Percentiles rank a stretch among this genome's conserved stretches.
Evolutionary conservation across 768 basidiomycete genomes (phyloP).

Genomic region (Cubamyces lactineus): DNA sequence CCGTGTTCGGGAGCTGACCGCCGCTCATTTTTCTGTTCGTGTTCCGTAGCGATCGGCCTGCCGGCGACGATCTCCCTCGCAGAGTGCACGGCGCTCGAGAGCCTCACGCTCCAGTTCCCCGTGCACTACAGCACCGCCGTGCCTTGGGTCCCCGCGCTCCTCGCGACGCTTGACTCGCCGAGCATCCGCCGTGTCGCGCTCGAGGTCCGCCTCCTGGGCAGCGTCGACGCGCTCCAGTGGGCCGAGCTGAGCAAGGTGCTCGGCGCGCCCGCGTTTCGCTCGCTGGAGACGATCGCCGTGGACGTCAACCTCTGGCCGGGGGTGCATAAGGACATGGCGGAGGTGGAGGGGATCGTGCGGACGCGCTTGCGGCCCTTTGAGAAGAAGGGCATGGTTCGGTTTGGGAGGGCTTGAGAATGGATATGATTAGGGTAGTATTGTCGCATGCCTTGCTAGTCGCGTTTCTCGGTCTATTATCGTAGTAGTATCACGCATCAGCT

Average conservation of each 20-base stretch:
- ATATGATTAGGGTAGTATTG: too few species aligned
- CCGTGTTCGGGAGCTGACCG: too few species aligned
- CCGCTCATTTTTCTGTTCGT: background rate
- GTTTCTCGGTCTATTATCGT: too few species aligned
- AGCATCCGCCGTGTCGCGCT: slow-evolving; percentile 23
- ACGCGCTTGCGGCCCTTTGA: slow-evolving; percentile 20
- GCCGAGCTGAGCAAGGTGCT: slow-evolving; percentile 19
- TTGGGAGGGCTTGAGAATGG: slow-evolving; percentile 6
- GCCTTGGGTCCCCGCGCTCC: slow-evolving; percentile 27
- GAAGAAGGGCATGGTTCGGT: slow-evolving; percentile 22
- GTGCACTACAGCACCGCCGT: slow-evolving; percentile 23
- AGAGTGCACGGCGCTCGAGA: slow-evolving; percentile 21
- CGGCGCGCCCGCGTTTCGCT: slow-evolving; percentile 8
- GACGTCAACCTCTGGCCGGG: slow-evolving; percentile 30
- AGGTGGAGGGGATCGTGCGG: slow-evolving; percentile 22
- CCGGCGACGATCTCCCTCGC: slow-evolving; percentile 27
- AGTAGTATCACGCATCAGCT: too few species aligned
- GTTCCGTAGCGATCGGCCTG: slow-evolving; percentile 24
- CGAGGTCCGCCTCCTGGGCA: slow-evolving; percentile 31
- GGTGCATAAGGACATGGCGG: slow-evolving; percentile 12
- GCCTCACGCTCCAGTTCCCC: slow-evolving; percentile 27
- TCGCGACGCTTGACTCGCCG: slow-evolving; percentile 21
- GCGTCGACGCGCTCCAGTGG: slow-evolving; percentile 32
- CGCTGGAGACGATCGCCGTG: slow-evolving; percentile 18
- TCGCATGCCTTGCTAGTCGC: too few species aligned